phyloP scores from a whole-genome alignment of 192 early-diverging fungal species.

The Haplosporangium gracile region DNA sequence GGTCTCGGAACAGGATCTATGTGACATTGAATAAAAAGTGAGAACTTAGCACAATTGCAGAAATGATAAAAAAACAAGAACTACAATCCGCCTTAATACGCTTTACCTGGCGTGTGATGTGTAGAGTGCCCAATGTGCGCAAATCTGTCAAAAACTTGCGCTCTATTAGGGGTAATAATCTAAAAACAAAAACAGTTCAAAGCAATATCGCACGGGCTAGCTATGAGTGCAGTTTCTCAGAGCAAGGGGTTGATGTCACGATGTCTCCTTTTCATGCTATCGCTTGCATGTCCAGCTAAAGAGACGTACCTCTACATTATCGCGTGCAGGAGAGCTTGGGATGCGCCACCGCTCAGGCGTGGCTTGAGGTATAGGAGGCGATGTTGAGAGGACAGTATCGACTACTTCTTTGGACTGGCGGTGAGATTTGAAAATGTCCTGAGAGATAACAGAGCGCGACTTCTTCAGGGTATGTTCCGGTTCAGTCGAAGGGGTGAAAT shows the following conservation, averaged over 20 bases:
- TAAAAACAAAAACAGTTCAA: neutral
- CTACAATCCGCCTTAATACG: neutral
- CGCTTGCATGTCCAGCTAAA: neutral
- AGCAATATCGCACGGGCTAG: neutral
- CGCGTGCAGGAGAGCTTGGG: constrained; percentile 3
- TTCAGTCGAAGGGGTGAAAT: neutral
- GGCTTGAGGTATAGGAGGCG: neutral
- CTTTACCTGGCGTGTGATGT: neutral
- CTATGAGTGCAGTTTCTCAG: neutral
- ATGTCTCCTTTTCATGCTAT: neutral
- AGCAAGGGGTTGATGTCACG: neutral
- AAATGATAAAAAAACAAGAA: neutral
- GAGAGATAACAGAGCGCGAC: neutral
- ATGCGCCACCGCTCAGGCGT: constrained; percentile 17
- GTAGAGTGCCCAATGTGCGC: neutral
- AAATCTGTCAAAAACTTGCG: neutral
- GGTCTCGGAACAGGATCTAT: constrained; percentile 17
- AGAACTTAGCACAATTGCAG: neutral
- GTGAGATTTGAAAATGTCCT: neutral
- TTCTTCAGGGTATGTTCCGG: constrained; percentile 27
- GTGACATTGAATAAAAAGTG: neutral
- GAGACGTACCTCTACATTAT: constrained; percentile 6
- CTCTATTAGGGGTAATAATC: constrained; percentile 7
- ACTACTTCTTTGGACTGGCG: constrained; percentile 10
- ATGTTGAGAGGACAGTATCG: neutral